phyloP scores from a whole-genome alignment of 2,329 filamentous ascomycete species.

The Hypoxylon sp. region DNA sequence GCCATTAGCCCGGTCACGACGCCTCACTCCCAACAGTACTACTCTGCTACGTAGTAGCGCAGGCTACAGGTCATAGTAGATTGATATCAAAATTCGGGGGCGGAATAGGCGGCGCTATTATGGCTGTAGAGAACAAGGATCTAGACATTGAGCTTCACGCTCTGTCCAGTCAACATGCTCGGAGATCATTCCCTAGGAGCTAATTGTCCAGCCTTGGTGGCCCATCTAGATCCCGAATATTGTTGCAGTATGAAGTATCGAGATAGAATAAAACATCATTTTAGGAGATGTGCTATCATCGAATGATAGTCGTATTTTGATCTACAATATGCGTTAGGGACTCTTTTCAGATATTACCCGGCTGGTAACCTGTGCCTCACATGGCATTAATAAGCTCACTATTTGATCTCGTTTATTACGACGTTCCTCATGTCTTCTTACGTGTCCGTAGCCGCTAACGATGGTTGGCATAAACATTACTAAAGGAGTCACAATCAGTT shows the following conservation, averaged over 20 bases:
- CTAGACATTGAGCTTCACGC: constrained; percentile 27
- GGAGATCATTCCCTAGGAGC: constrained; percentile 33
- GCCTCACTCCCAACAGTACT: constrained; percentile 41
- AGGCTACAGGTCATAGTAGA: constrained; percentile 41
- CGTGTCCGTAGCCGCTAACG: background rate
- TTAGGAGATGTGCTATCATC: constrained; percentile 23
- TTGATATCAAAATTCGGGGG: constrained; percentile 39
- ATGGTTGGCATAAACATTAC: background rate
- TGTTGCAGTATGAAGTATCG: constrained; percentile 31
- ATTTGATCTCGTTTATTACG: constrained; percentile 8
- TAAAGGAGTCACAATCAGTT: background rate
- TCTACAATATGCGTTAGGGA: constrained; percentile 26
- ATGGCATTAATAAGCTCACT: constrained; percentile 10
- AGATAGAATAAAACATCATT: constrained; percentile 14
- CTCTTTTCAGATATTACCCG: constrained; percentile 18
- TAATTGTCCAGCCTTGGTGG: constrained; percentile 17
- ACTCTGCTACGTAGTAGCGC: constrained; percentile 38
- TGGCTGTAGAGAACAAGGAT: constrained; percentile 39
- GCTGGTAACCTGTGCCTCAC: constrained; percentile 16
- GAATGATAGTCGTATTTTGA: constrained; percentile 32
- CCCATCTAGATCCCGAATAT: constrained; percentile 15
- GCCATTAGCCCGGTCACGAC: constrained; percentile 34
- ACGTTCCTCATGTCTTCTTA: constrained; percentile 8
- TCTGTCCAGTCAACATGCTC: constrained; percentile 25
- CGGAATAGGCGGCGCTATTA: constrained; percentile 35